Conservation (phyloP, 179 eudicot genomes). For the Beta macrorhiza region DNA sequence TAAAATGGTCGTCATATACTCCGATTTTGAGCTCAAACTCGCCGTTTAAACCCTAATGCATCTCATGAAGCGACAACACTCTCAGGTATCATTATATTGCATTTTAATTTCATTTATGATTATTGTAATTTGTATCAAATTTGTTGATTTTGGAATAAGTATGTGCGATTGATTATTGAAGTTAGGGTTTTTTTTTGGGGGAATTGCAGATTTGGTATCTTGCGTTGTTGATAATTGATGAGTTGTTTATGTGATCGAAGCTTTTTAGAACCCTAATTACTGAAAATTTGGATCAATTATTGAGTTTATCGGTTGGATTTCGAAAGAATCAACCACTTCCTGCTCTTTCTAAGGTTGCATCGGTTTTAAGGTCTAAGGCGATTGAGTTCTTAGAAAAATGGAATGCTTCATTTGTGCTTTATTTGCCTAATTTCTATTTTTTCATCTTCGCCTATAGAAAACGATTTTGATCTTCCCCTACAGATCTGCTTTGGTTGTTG, state of each 20-base stretch:
- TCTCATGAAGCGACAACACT: conserved; percentile 82
- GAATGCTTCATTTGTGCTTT: conserved; percentile 79
- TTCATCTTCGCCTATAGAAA: too few species aligned
- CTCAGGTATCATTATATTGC: conserved; percentile 57
- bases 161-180: background rate
- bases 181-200: conserved; percentile 16
- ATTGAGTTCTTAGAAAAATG: conserved; percentile 88
- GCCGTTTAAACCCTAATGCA: conserved; percentile 71
- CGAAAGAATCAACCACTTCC: conserved; percentile 77
- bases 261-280: conserved; percentile 70
- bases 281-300: conserved; percentile 73
- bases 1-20: conserved; percentile 59
- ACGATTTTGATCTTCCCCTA: too few species aligned
- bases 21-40: conserved; percentile 74
- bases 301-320: conserved; percentile 82
- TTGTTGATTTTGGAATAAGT: background rate
- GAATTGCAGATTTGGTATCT: conserved; percentile 77
- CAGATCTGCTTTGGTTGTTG: too few species aligned
- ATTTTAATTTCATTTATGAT: background rate
- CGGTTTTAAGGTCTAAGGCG: conserved; percentile 65
- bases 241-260: conserved; percentile 89
- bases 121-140: background rate
- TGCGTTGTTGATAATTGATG: conserved; percentile 80
- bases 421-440: too few species aligned
- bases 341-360: conserved; percentile 68